phyloP scores from a whole-genome alignment of 768 basidiomycete genomes.

The Calocybe indica region DNA sequence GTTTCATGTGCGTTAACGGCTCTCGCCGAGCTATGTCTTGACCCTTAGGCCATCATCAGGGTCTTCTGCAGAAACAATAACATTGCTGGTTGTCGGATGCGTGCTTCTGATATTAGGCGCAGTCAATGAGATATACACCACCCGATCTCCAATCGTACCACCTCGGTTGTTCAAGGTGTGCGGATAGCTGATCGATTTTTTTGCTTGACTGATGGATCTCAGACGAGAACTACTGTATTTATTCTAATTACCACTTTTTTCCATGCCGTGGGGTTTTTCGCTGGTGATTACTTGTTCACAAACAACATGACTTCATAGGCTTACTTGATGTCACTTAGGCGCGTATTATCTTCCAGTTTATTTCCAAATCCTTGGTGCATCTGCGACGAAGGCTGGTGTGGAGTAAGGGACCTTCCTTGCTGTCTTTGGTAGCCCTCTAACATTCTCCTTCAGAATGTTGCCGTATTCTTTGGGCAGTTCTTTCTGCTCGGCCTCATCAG shows the following conservation, averaged over 20 bases:
- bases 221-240: conserved; percentile 71
- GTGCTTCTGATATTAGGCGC: conserved; percentile 43
- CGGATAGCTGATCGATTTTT: not conserved
- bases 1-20: conserved; percentile 45
- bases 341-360: conserved; percentile 72
- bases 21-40: not conserved
- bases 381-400: conserved; percentile 65
- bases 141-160: conserved; percentile 64
- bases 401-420: conserved; percentile 33
- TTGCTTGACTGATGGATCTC: not conserved
- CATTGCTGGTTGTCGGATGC: conserved; percentile 53
- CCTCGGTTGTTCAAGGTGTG: conserved; percentile 66
- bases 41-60: conserved; percentile 28
- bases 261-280: conserved; percentile 62
- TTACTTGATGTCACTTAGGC: conserved; percentile 18
- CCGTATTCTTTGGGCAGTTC: conserved; percentile 63
- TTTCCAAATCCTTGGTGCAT: conserved; percentile 72
- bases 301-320: not conserved
- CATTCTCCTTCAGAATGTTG: conserved; percentile 48
- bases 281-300: conserved; percentile 22
- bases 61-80: conserved; percentile 54
- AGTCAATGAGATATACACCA: conserved; percentile 58
- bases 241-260: conserved; percentile 53
- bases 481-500: conserved; percentile 46
- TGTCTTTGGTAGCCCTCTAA: not conserved